Evolutionary conservation across 306 rosid species (phyloP).

Genomic region (Malus orientalis): DNA sequence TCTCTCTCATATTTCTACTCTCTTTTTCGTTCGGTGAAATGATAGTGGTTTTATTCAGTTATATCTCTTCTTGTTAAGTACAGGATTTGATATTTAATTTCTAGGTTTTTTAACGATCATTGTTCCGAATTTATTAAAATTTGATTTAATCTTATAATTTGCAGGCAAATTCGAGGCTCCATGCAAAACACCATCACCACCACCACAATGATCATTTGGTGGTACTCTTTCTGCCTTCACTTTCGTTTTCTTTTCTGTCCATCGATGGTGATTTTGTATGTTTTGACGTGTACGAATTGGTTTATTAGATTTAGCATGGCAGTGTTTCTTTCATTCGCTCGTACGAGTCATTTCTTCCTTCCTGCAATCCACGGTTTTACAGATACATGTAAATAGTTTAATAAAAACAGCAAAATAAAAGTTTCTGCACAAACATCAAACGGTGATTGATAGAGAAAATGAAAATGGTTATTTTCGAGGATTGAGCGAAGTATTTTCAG

Average conservation of each 20-base stretch:
- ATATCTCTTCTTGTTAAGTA: not conserved
- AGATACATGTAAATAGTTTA: too few relatives aligned
- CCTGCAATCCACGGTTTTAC: not conserved
- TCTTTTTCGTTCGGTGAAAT: not conserved
- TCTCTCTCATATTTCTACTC: not conserved
- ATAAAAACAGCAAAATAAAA: too few relatives aligned
- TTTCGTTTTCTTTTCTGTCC: not conserved
- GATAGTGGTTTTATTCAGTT: not conserved
- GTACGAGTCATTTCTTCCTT: not conserved
- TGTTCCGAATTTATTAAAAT: not conserved
- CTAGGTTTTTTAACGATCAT: not conserved
- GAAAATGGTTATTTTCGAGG: too few relatives aligned
- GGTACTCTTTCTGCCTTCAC: not conserved
- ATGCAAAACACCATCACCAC: not conserved
- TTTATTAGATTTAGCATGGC: not conserved
- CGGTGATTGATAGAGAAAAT: too few relatives aligned
- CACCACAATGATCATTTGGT: conserved; percentile 1
- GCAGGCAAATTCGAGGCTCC: conserved; percentile 14
- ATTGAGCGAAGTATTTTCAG: not conserved
- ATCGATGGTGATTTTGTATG: not conserved
- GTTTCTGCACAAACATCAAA: not conserved
- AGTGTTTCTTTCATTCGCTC: not conserved
- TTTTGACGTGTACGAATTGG: not conserved
- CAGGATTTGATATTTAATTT: too few relatives aligned
- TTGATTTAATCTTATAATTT: not conserved